Evolutionary conservation across 768 basidiomycete genomes (phyloP).

Genomic region (Exidia glandulosa): DNA sequence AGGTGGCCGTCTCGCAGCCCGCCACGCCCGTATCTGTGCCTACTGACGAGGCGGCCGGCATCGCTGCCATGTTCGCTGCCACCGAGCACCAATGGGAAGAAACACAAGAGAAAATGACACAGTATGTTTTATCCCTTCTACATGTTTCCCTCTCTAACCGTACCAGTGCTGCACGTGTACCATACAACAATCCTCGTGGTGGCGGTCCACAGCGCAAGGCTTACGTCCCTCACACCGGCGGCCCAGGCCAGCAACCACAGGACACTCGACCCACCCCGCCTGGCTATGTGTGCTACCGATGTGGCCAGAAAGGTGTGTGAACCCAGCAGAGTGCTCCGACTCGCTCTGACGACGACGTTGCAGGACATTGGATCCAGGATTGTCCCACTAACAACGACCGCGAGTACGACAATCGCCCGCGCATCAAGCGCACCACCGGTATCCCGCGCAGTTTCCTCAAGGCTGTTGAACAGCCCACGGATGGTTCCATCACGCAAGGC

Average conservation of each 20-base stretch:
- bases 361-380: slow-evolving; percentile 99
- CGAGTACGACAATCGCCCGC: slow-evolving; percentile 86
- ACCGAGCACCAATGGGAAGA: slow-evolving; percentile 95
- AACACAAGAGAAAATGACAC: slow-evolving; percentile 98
- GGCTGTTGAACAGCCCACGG: slow-evolving; percentile 80
- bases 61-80: slow-evolving; percentile 97
- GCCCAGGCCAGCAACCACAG: slow-evolving; percentile 39
- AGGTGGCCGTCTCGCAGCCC: slow-evolving; percentile 10
- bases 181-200: slow-evolving; percentile 52
- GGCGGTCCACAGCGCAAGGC: slow-evolving; percentile 50
- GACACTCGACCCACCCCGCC: slow-evolving; percentile 74
- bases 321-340: background rate
- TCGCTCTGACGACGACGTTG: background rate
- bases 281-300: slow-evolving; percentile 97
- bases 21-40: slow-evolving; percentile 20
- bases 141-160: slow-evolving; percentile 28
- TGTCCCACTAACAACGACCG: slow-evolving; percentile 97
- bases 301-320: slow-evolving; percentile 80
- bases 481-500: slow-evolving; percentile 62
- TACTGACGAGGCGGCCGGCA: slow-evolving; percentile 86
- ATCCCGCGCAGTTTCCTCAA: slow-evolving; percentile 97
- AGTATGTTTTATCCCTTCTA: slow-evolving; percentile 66
- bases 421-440: slow-evolving; percentile 96
- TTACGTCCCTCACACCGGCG: slow-evolving; percentile 30
- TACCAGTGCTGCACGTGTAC: slow-evolving; percentile 54